Percentiles rank a stretch among this genome's conserved stretches.
Evolutionary conservation across 257 asterid genomes (phyloP).

Genomic region (Nicotiana tomentosiformis): DNA sequence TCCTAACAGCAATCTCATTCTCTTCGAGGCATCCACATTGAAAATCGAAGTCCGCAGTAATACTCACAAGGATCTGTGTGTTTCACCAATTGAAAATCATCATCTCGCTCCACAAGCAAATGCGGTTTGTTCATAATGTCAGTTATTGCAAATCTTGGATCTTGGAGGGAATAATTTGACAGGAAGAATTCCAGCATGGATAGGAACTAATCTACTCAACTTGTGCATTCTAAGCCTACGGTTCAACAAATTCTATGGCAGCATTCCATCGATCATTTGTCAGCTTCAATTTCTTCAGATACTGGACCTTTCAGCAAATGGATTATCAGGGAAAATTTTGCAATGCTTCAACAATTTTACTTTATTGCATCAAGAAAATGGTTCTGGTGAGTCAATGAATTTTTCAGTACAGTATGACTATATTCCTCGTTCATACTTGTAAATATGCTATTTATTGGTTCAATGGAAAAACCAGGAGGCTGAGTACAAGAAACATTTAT

Average conservation of each 20-base stretch:
- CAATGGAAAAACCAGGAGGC: conserved; percentile 21
- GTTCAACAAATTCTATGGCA: neutral
- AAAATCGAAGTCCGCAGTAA: too few relatives aligned
- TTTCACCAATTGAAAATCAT: too few relatives aligned
- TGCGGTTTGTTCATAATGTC: neutral
- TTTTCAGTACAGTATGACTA: too few relatives aligned
- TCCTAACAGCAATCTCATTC: too few relatives aligned
- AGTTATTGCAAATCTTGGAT: conserved; percentile 21
- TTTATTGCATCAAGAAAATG: neutral
- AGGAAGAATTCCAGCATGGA: neutral
- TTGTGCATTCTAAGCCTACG: neutral
- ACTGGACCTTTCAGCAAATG: neutral
- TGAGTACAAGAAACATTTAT: conserved; percentile 3
- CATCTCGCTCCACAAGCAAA: too few relatives aligned
- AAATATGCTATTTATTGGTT: conserved; percentile 8
- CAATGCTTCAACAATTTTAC: conserved; percentile 24
- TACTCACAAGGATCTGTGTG: too few relatives aligned
- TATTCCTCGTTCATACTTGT: neutral
- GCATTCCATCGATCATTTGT: neutral
- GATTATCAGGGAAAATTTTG: neutral
- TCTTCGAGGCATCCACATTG: too few relatives aligned
- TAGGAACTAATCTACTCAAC: neutral
- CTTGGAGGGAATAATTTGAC: conserved; percentile 2
- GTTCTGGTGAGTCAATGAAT: neutral
- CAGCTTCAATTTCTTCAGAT: neutral